Conservation (phyloP, 345 rosid genomes). For the Odontarrhena argentea region DNA sequence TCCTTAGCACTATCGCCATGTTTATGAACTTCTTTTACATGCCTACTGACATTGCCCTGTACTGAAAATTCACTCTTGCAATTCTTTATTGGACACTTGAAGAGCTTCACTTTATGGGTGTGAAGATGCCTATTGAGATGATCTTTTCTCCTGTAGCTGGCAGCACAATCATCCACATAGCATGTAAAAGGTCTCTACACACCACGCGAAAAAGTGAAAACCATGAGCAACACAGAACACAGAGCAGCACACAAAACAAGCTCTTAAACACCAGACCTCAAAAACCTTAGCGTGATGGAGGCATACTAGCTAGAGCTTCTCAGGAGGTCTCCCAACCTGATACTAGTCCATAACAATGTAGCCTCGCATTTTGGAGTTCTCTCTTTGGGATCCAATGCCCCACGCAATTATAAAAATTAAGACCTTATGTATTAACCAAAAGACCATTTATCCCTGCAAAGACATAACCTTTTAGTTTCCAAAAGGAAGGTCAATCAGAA, state of each 20-base stretch:
- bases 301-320: constrained; percentile 95
- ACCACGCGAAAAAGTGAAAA: background rate
- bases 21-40: constrained; percentile 54
- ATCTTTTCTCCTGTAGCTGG: constrained; percentile 86
- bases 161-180: constrained; percentile 61
- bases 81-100: constrained; percentile 57
- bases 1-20: background rate
- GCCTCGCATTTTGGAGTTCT: constrained; percentile 99
- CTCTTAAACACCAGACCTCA: constrained; percentile 26
- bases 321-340: constrained; percentile 99
- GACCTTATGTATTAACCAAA: constrained; percentile 16
- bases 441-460: constrained; percentile 54
- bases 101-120: constrained; percentile 72
- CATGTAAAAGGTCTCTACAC: constrained; percentile 77
- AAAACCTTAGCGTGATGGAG: constrained; percentile 67
- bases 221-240: background rate
- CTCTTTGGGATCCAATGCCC: constrained; percentile 98
- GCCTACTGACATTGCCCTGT: constrained; percentile 65
- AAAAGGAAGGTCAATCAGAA: background rate
- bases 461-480: constrained; percentile 6
- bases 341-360: constrained; percentile 76
- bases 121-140: constrained; percentile 79
- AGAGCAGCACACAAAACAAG: background rate
- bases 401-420: constrained; percentile 54
- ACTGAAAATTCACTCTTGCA: constrained; percentile 55